Evolutionary conservation across 192 early-diverging fungal species (phyloP), one percentile per base, ranked within the genome.

Genomic region (Coemansia reversa): DNA sequence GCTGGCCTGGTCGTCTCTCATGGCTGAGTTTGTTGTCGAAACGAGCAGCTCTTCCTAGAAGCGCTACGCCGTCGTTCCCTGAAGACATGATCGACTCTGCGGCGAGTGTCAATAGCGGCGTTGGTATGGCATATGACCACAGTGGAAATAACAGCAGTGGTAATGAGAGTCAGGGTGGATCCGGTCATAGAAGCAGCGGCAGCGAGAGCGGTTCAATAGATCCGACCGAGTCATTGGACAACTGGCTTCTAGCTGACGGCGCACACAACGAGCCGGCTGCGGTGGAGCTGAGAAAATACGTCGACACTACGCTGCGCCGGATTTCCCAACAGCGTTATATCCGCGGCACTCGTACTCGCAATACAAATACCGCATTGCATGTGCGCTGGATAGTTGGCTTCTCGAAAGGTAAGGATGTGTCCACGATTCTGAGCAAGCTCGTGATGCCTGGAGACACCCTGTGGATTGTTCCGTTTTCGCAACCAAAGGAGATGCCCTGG

Each of bases 401-500:
- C 42, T 90, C 92, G 55, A 59, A 62, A 5, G 90, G 89, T 19
- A 94, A 93, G 70, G 81, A 88, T 64, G 51, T 90, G 24, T 51
- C 66, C 22, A 82, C 70, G 14, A 83, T 92, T 48, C 74, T 98
- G 55, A 65, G 65, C 20, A 59, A 79, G 23, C 70, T 94, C 35
- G 62, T 92, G 16, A 68, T 65, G 28, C 51, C 62, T 0, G 79
- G 84, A 7, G 93, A 96, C 69, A 55, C 66, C 5, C 75, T 96
- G 5, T 86, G 80, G 72, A 74, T 87, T 3, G 87, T 90, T 0
- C 82, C 84, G 9, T 98, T 98, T 66, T 80, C 85, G 22, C 71
- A 82, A 55, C 92, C 93, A 19, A 85, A 87, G 25, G 89, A 86
- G 0, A 98, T 98, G 95, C 87, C 91, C 3, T 98, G 95, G 95